Evolutionary conservation across 164 flowering plant species (phyloP).

Genomic region (Macadamia tetraphylla): DNA sequence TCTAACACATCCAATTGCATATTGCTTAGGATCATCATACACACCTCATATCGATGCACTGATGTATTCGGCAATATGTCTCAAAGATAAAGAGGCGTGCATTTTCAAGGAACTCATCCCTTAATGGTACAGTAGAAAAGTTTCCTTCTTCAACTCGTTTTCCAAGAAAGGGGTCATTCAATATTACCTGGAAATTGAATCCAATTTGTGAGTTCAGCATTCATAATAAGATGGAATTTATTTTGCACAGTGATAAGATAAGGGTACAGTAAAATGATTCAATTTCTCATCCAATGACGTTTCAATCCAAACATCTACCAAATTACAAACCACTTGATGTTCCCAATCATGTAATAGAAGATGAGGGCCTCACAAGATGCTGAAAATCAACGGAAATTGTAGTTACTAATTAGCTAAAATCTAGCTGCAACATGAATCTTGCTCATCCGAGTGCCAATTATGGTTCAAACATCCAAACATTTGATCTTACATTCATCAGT

Average conservation of each 20-base stretch:
- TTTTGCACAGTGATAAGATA: background rate
- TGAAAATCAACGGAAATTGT: no score
- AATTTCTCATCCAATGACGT: no score
- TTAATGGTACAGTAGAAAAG: constrained; percentile 63
- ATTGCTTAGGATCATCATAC: constrained; percentile 16
- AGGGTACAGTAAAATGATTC: background rate
- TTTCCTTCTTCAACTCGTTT: constrained; percentile 83
- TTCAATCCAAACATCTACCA: no score
- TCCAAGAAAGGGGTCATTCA: constrained; percentile 97
- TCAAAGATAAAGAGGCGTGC: constrained; percentile 95
- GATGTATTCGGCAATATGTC: constrained; percentile 91
- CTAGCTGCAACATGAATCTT: no score
- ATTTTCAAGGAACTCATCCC: constrained; percentile 96
- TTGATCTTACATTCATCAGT: no score
- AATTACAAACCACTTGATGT: no score
- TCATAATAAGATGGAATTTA: background rate
- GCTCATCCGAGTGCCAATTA: no score
- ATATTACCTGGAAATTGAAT: constrained; percentile 53
- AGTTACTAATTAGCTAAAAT: no score
- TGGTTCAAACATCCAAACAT: no score
- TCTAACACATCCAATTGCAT: background rate
- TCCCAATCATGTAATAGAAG: no score
- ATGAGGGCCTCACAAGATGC: no score
- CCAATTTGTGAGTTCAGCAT: constrained; percentile 3
- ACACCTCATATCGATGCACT: constrained; percentile 88